phyloP scores from a whole-genome alignment of 192 early-diverging fungal genomes.

The Backusella morwellensis region DNA sequence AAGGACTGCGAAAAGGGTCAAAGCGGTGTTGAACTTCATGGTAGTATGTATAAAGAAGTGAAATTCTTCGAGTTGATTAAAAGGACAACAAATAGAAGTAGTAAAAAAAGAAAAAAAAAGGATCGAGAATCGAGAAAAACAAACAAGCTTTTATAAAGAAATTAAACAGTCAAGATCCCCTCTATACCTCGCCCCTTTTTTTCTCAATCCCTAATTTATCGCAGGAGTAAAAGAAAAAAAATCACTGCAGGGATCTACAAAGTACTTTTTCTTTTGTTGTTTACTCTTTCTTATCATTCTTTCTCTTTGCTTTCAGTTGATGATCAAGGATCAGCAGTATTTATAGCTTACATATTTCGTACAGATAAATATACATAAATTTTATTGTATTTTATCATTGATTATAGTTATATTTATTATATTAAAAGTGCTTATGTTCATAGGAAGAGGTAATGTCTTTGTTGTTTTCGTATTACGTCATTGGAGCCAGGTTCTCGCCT shows the following conservation, averaged over 20 bases:
- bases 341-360: not conserved
- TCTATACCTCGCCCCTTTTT: not conserved
- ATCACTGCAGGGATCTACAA: not conserved
- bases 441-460: not conserved
- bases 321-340: not conserved
- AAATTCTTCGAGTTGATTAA: not conserved
- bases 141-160: conserved; percentile 5
- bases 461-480: not conserved
- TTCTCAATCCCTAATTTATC: not conserved
- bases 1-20: conserved; percentile 9
- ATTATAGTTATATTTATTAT: not conserved
- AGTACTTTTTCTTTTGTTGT: not conserved
- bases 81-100: not conserved
- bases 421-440: not conserved
- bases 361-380: not conserved
- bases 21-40: not conserved
- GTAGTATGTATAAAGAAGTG: not conserved
- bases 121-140: not conserved
- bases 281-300: not conserved
- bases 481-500: not conserved
- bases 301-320: not conserved
- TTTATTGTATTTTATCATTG: not conserved
- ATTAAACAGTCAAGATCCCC: not conserved
- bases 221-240: not conserved
- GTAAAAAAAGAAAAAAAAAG: not conserved